Evolutionary conservation across 2,329 filamentous ascomycete species (phyloP), one percentile per base, ranked within the genome.

Genomic region (Hypomyces perniciosus): DNA sequence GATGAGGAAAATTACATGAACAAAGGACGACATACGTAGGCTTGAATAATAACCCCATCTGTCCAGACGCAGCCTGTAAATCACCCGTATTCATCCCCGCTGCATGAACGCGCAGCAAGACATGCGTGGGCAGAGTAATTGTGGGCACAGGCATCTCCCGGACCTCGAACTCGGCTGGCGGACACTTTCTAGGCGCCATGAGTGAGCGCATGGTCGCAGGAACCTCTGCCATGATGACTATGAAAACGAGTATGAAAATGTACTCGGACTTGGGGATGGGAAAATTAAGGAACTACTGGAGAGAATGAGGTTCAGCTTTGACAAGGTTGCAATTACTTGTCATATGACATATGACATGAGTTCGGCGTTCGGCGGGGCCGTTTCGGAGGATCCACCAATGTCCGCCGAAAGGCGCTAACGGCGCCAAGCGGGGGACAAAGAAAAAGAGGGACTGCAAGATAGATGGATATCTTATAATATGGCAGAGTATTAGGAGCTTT

Each of bases 171-270:
- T 53, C 61, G 1, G 59, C 59, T 1, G 75, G 74, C 4, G 54
- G 56, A 54, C 69, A 68, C 50, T 68, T 67, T 40, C 64, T 70
- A 0, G 63, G 68, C 29, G 71, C 70, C 10, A 71, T 67, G 35
- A 77, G 66, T 5, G 72, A 67, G 53, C 72, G 70, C 70, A 74
- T 76, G 1, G 65, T 73, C 5, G 54, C 39, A n/a, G 69, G 65
- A 43, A 71, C 35, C 12, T 57, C 47, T 2, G 57, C 39, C 67
- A 69, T 70, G 10, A 41, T 57, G 43, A 35, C 40, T 2, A 20
- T 20, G 20, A 20, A 20, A 20, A 20, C 20, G 20, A 20, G 20
- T 20, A 20, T 20, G 20, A 20, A 20, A 20, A 20, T 20, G 20
- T 3, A 20, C 20, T 3, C 20, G 20, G 20, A 3, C 20, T 20